Evolutionary conservation across 257 asterid species (phyloP).

Genomic region (Galeopsis tetrahit): DNA sequence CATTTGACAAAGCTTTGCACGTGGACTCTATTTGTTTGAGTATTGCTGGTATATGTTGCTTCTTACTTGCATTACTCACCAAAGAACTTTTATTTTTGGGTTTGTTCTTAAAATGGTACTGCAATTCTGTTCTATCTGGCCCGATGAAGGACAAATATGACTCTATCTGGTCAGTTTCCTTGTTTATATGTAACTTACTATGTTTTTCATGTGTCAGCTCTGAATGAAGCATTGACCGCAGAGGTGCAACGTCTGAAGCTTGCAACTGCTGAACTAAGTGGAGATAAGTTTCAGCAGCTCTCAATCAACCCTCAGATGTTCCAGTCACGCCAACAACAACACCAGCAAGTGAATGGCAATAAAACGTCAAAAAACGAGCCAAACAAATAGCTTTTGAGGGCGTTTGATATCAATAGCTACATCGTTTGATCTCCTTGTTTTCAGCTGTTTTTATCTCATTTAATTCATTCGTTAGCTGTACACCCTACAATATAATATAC

Average conservation of each 20-base stretch:
- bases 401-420: background rate
- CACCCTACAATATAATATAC: constrained; percentile 25
- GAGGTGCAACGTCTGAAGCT: constrained; percentile 75
- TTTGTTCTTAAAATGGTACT: background rate
- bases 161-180: background rate
- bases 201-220: constrained; percentile 50
- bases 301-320: constrained; percentile 54
- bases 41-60: background rate
- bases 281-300: constrained; percentile 58
- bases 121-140: background rate
- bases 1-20: background rate
- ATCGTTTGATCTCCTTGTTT: constrained; percentile 1
- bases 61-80: constrained; percentile 5
- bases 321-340: constrained; percentile 40
- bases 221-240: constrained; percentile 62
- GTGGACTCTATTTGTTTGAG: too few relatives aligned
- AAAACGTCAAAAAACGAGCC: constrained; percentile 38
- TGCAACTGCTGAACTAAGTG: constrained; percentile 50
- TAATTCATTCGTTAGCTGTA: constrained; percentile 39
- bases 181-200: background rate
- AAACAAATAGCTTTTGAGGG: constrained; percentile 33
- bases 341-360: constrained; percentile 39
- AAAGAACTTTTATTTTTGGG: background rate
- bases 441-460: constrained; percentile 2
- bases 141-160: background rate